phyloP scores from a whole-genome alignment of 2,329 filamentous ascomycete genomes.

The Colletotrichum kahawae region DNA sequence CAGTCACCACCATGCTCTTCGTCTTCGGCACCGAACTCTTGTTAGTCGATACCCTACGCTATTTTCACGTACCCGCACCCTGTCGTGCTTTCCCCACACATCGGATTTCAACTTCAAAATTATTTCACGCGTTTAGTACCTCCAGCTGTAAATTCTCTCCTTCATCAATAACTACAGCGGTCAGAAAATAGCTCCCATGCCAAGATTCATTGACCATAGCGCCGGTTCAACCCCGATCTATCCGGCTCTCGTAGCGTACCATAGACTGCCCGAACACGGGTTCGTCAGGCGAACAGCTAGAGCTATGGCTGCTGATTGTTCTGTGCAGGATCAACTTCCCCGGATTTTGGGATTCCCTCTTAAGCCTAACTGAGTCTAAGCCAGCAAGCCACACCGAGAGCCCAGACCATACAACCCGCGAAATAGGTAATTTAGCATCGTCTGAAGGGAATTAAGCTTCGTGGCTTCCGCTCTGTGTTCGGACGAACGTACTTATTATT shows the following conservation, averaged over 20 bases:
- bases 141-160: rapidly evolving
- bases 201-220: neutral
- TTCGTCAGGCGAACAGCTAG: neutral
- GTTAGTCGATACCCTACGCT: constrained; percentile 51
- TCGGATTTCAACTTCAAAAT: neutral
- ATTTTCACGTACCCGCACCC: constrained; percentile 47
- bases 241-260: neutral
- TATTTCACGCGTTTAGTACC: rapidly evolving
- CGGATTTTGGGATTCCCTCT: neutral
- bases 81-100: constrained; percentile 33
- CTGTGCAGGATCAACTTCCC: neutral
- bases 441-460: neutral
- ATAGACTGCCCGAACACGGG: neutral
- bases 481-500: neutral
- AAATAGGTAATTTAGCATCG: neutral
- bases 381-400: neutral
- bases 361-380: neutral
- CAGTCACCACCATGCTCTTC: constrained; percentile 54
- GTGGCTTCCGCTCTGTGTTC: neutral
- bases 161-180: neutral
- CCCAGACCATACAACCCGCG: neutral
- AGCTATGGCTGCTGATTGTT: neutral
- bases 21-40: constrained; percentile 56
- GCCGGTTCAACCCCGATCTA: neutral
- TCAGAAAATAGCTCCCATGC: neutral